Evolutionary conservation across 2,329 filamentous ascomycete species (phyloP), one percentile per base, ranked within the genome.

Genomic region (Aspergillus puulaauensis): DNA sequence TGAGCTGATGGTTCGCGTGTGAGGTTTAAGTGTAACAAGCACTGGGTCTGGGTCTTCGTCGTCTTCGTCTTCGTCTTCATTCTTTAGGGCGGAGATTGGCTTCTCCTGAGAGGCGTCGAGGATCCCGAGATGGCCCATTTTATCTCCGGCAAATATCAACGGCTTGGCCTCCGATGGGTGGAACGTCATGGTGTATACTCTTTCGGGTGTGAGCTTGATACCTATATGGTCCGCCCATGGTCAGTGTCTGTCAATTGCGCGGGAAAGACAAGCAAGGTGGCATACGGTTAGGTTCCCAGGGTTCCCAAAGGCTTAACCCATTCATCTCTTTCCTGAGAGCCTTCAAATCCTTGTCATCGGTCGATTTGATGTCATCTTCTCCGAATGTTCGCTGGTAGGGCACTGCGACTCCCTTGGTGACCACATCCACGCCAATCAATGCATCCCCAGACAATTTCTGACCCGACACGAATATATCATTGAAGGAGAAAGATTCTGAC

Each of bases 71-170:
- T 31, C 84, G 27, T 90, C 87, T 4, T 90, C 87, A n/a, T 70
- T 64, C 35, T 66, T 68, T 33, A 60, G 55, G 23, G 50, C 52
- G 3, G 65, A 62, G 24, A 44, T 82, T 77, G n/a, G 81, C 77
- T 64, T 80, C 73, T 63, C 79, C 71, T 47, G 82, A 69, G 2
- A 70, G 1, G 88, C 92, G 70, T 99, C 93, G 54, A 97, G 93
- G 1, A 99, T 85, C 0, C 95, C 95, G 58, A 98, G 81, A 23
- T 91, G 90, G 1, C 95, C 93, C 63, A 96, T 83, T 72, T 99
- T 99, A 68, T 99, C 95, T 11, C 93, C 93, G 0, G 93, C 93
- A 70, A 99, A 96, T 1, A 98, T 83, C 3, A 99, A 80, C 0
- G 93, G 87, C 68, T 98, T 98, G 3, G 93, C 86, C 57, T 87